Evolutionary conservation across 805 yeast species (phyloP).

Genomic region (Pichia deserticola): DNA sequence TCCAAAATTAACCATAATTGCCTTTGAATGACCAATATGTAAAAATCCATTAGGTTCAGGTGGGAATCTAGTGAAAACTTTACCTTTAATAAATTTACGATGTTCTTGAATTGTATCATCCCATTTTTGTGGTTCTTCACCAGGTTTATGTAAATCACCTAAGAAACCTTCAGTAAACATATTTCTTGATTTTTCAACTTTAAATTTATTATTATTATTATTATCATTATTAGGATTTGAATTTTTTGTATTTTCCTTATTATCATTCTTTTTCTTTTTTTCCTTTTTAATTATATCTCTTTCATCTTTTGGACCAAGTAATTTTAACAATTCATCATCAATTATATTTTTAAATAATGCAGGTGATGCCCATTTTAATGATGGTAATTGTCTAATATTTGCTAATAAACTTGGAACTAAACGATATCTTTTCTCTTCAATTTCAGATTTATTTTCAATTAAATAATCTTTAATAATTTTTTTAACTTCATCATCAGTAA

Average conservation of each 20-base stretch:
- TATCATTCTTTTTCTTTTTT: conserved; percentile 61
- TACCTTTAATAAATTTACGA: conserved; percentile 67
- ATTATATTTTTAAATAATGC: conserved; percentile 78
- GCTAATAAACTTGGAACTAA: conserved; percentile 72
- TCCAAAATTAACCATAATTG: conserved; percentile 97
- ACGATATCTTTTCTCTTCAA: conserved; percentile 70
- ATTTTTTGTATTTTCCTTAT: conserved; percentile 26
- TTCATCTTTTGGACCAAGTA: conserved; percentile 93
- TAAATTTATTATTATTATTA: conserved; percentile 1
- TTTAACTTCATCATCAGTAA: conserved; percentile 60
- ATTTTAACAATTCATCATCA: conserved; percentile 63
- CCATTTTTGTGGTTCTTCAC: conserved; percentile 86
- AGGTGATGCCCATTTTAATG: conserved; percentile 89
- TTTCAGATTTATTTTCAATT: conserved; percentile 47
- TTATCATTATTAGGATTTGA: neutral
- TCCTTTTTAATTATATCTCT: conserved; percentile 79
- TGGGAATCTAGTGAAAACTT: conserved; percentile 91
- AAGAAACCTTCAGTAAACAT: conserved; percentile 95
- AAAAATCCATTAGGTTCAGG: conserved; percentile 98
- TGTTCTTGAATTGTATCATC: conserved; percentile 83
- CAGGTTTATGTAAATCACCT: conserved; percentile 91
- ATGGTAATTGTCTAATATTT: conserved; percentile 63
- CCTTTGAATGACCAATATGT: conserved; percentile 97
- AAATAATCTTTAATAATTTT: conserved; percentile 53
- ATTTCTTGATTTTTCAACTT: conserved; percentile 38